Percentiles rank a stretch among this genome's conserved stretches.
phyloP scores from a whole-genome alignment of 2,329 filamentous ascomycete genomes.

The Colletotrichum viniferum region DNA sequence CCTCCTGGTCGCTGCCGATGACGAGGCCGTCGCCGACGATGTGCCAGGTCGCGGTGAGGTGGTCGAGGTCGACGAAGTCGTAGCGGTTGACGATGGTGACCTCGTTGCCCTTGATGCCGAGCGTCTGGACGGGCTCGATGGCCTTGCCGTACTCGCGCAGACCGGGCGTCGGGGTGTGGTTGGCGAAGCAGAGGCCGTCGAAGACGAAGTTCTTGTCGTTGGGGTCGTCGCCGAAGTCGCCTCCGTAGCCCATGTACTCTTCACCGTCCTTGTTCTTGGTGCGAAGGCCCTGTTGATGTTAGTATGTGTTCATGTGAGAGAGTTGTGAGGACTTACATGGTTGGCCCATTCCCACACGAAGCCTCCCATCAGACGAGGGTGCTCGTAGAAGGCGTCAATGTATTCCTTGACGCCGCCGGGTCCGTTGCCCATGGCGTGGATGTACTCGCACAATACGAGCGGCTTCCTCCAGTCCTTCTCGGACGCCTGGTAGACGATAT shows the following conservation, averaged over 20 bases:
- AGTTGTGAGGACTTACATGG: slow-evolving; percentile 41
- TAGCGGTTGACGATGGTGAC: slow-evolving; percentile 58
- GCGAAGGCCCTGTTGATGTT: slow-evolving; percentile 41
- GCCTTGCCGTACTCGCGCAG: slow-evolving; percentile 61
- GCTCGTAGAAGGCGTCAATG: slow-evolving; percentile 65
- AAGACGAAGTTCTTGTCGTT: slow-evolving; percentile 65
- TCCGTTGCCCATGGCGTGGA: slow-evolving; percentile 74
- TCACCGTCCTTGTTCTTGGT: slow-evolving; percentile 45
- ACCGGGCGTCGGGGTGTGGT: slow-evolving; percentile 56
- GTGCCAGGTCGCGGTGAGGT: slow-evolving; percentile 49
- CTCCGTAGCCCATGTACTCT: slow-evolving; percentile 61
- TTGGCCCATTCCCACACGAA: slow-evolving; percentile 71
- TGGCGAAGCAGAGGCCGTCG: slow-evolving; percentile 56
- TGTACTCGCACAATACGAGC: slow-evolving; percentile 60
- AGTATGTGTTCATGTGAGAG: background rate
- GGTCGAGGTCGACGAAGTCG: slow-evolving; percentile 56
- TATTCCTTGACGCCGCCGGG: slow-evolving; percentile 72
- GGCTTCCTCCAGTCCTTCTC: slow-evolving; percentile 56
- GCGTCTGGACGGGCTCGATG: slow-evolving; percentile 62
- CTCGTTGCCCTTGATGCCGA: slow-evolving; percentile 43
- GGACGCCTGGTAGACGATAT: slow-evolving; percentile 42
- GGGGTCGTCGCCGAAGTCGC: slow-evolving; percentile 65
- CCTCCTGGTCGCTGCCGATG: slow-evolving; percentile 31
- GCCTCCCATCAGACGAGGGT: slow-evolving; percentile 59
- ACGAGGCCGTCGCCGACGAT: slow-evolving; percentile 43